A percentile compares a stretch with the other conserved stretches of the same genome.
phyloP scores from a whole-genome alignment of 2,329 filamentous ascomycete genomes.

The Didymella segeticola region DNA sequence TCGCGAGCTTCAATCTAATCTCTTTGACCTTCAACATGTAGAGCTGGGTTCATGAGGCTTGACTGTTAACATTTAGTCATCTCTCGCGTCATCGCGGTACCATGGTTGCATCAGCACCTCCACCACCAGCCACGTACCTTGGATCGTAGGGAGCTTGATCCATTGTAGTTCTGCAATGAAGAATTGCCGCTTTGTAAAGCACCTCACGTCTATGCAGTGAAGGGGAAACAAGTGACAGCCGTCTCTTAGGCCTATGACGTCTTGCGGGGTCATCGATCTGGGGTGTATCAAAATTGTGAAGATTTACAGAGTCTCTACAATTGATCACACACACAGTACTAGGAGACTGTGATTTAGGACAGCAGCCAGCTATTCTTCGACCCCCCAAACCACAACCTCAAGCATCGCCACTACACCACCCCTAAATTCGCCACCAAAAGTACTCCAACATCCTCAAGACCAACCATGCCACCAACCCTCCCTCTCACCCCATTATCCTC shows the following conservation, averaged over 20 bases:
- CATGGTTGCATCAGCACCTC: not conserved
- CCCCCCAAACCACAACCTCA: not conserved
- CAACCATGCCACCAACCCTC: slow-evolving; percentile 23
- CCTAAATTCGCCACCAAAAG: not conserved
- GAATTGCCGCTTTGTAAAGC: not conserved
- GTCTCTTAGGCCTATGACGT: slow-evolving; percentile 14
- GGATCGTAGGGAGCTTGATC: too few relatives aligned
- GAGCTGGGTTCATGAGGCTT: not conserved
- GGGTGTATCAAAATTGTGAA: too few relatives aligned
- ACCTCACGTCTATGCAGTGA: not conserved
- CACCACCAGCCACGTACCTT: not conserved
- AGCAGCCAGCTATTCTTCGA: not conserved
- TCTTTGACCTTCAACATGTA: not conserved
- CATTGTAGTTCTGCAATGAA: too few relatives aligned
- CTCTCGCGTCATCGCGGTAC: not conserved
- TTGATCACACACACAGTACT: not conserved
- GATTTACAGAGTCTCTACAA: not conserved
- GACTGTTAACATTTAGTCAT: not conserved
- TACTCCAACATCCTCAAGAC: not conserved
- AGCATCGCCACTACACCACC: not conserved
- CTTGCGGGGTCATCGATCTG: slow-evolving; percentile 16
- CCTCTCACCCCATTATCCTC: slow-evolving; percentile 55
- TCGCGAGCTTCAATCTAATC: not conserved
- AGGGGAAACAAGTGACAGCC: not conserved
- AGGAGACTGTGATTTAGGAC: too few relatives aligned